Conservation (phyloP, 169 alveolate species). For the Plasmodium cynomolgi region DNA sequence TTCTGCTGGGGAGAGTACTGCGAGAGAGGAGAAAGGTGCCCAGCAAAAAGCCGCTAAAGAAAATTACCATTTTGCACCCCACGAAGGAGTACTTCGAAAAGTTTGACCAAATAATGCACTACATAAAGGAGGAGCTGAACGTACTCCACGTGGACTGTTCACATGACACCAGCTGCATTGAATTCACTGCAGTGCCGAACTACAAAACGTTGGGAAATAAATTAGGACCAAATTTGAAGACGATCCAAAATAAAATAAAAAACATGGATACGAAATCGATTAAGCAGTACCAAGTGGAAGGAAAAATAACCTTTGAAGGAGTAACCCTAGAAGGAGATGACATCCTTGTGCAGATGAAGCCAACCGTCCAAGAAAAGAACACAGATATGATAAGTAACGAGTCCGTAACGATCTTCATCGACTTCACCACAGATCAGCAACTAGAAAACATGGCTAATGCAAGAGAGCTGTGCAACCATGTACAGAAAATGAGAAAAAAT, state of each 20-base stretch:
- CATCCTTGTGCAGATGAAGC: constrained; percentile 77
- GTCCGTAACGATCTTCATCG: constrained; percentile 81
- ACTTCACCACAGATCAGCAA: constrained; percentile 83
- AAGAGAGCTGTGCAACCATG: constrained; percentile 85
- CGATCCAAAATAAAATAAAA: constrained; percentile 81
- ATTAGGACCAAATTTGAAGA: constrained; percentile 88
- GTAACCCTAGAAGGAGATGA: constrained; percentile 86
- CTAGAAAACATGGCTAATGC: constrained; percentile 81
- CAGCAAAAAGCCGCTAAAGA: constrained; percentile 92
- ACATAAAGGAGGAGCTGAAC: constrained; percentile 92
- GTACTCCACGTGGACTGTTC: constrained; percentile 82
- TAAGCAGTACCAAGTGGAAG: constrained; percentile 35
- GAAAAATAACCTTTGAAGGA: constrained; percentile 80
- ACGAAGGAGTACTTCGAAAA: constrained; percentile 77
- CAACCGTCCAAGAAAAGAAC: constrained; percentile 77
- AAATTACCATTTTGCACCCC: constrained; percentile 84
- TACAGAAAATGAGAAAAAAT: constrained; percentile 86
- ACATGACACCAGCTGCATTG: constrained; percentile 85
- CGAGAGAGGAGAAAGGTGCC: constrained; percentile 93
- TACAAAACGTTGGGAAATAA: constrained; percentile 89
- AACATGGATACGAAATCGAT: constrained; percentile 78
- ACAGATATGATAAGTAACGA: constrained; percentile 81
- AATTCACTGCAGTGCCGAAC: constrained; percentile 89
- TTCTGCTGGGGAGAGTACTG: constrained; percentile 92
- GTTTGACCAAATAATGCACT: constrained; percentile 78